These are phyloP conservation scores for Periconia sp. DNA, from an alignment of 2,329 filamentous ascomycete species.

Conservation along the genomic window DNA sequence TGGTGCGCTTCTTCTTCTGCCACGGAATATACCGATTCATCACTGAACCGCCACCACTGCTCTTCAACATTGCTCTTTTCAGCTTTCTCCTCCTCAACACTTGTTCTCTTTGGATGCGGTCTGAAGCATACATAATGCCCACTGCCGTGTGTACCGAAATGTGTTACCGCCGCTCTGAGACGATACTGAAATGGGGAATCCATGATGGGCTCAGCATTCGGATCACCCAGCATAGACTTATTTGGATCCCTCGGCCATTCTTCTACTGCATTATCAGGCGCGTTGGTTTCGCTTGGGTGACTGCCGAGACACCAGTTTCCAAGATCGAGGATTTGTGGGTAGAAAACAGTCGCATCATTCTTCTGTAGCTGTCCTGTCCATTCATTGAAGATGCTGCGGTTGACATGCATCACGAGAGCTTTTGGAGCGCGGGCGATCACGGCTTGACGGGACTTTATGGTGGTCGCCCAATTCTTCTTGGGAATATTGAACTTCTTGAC, in stretches of 20 bases:
- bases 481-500: conserved; percentile 50
- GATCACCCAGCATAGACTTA: conserved; percentile 71
- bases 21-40: conserved; percentile 77
- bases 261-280: conserved; percentile 52
- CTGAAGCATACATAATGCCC: conserved; percentile 94
- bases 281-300: conserved; percentile 24
- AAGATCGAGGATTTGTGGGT: conserved; percentile 74
- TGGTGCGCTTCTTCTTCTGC: conserved; percentile 73
- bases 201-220: conserved; percentile 41
- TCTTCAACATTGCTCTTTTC: conserved; percentile 34
- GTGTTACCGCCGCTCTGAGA: conserved; percentile 81
- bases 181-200: conserved; percentile 61
- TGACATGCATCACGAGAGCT: conserved; percentile 83
- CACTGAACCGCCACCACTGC: conserved; percentile 89
- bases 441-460: conserved; percentile 87
- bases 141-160: conserved; percentile 89
- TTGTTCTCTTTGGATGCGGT: conserved; percentile 56
- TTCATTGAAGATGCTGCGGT: conserved; percentile 89
- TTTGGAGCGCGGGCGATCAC: conserved; percentile 81
- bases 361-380: conserved; percentile 77
- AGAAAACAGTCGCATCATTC: conserved; percentile 77
- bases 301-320: conserved; percentile 83
- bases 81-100: conserved; percentile 5
- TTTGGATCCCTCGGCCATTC: conserved; percentile 70
- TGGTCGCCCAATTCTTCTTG: conserved; percentile 68